Conservation (phyloP, 352 stramenopile genomes). For the Globisporangium sylvaticum region DNA sequence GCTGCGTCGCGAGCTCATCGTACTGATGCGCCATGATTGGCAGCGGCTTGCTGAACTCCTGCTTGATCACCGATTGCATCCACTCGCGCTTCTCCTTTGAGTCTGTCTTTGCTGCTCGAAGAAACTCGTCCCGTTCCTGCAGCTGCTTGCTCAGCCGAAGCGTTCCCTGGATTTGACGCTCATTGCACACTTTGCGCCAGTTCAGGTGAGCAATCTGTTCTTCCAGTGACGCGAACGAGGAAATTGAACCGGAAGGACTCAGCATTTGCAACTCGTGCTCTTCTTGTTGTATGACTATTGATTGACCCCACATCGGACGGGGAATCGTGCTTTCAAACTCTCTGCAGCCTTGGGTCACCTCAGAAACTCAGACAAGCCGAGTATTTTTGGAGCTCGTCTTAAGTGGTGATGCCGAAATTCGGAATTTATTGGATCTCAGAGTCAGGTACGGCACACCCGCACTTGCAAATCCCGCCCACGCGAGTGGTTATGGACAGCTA, state of each 20-base stretch:
- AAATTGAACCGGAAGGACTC: slow-evolving; percentile 7
- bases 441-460: neutral
- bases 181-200: slow-evolving; percentile 72
- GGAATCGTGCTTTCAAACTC: neutral
- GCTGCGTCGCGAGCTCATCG: slow-evolving; percentile 16
- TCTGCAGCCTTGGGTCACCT: neutral
- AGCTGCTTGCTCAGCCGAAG: slow-evolving; percentile 55
- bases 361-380: neutral
- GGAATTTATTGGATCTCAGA: neutral
- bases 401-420: neutral
- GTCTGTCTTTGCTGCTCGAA: slow-evolving; percentile 40
- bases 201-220: slow-evolving; percentile 64
- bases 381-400: slow-evolving; percentile 12
- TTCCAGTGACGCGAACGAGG: slow-evolving; percentile 53
- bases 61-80: slow-evolving; percentile 47
- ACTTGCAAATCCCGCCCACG: neutral
- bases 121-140: slow-evolving; percentile 57
- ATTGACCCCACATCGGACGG: neutral
- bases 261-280: neutral
- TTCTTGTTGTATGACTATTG: neutral
- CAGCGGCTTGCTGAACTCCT: slow-evolving; percentile 53
- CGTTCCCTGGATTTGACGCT: slow-evolving; percentile 63
- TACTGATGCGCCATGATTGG: slow-evolving; percentile 43
- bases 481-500: neutral
- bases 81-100: slow-evolving; percentile 37